Conservation (phyloP, 805 yeast genomes). For the Lipomyces sp. region DNA sequence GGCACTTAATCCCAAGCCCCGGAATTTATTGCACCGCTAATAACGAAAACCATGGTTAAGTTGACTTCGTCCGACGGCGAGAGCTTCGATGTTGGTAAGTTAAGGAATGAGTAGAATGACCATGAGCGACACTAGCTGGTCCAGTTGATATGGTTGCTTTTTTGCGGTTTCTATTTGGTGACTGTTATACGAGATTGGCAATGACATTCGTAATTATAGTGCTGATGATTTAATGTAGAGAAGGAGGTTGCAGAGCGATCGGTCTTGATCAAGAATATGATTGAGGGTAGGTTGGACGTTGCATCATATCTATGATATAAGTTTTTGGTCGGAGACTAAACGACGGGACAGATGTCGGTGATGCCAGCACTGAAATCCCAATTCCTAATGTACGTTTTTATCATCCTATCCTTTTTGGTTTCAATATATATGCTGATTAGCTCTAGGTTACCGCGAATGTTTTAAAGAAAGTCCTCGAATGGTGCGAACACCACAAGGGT, state of each 20-base stretch:
- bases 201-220: not conserved
- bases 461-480: slow-evolving; percentile 86
- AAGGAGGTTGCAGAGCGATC: slow-evolving; percentile 86
- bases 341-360: slow-evolving; percentile 48
- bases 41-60: slow-evolving; percentile 40
- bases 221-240: slow-evolving; percentile 36
- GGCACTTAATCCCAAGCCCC: not conserved
- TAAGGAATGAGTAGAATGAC: not conserved
- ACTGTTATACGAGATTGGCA: not conserved
- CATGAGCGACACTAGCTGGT: not conserved
- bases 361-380: slow-evolving; percentile 76
- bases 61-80: slow-evolving; percentile 82
- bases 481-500: slow-evolving; percentile 90
- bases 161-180: not conserved
- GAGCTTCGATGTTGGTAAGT: slow-evolving; percentile 67
- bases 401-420: not conserved
- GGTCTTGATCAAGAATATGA: slow-evolving; percentile 80
- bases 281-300: slow-evolving; percentile 61
- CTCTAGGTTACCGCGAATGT: slow-evolving; percentile 62
- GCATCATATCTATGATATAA: not conserved
- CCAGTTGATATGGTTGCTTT: not conserved
- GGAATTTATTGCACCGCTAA: not conserved
- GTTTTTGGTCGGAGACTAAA: not conserved
- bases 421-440: not conserved
- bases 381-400: slow-evolving; percentile 75